Percentiles rank a stretch among this genome's conserved stretches.
Evolutionary conservation across 2,329 filamentous ascomycete genomes (phyloP).

Genomic region (Alternaria consortialis): DNA sequence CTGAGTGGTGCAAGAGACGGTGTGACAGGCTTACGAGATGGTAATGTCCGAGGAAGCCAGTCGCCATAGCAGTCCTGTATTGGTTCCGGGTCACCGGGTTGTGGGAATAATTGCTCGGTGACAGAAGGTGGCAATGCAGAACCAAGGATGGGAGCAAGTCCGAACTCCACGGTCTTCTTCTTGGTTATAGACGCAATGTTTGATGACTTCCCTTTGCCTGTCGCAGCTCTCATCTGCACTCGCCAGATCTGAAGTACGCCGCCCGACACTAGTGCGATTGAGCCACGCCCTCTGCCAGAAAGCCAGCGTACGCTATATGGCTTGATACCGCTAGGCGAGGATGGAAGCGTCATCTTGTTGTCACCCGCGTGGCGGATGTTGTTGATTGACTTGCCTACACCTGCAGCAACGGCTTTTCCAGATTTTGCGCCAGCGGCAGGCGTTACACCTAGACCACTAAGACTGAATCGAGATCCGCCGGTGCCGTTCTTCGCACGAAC

Average conservation of each 20-base stretch:
- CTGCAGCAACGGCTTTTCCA: conserved; percentile 75
- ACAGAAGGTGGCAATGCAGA: conserved; percentile 53
- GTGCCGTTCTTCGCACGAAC: conserved; percentile 48
- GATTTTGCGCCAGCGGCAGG: conserved; percentile 66
- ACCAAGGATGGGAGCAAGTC: conserved; percentile 70
- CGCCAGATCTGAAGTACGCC: conserved; percentile 73
- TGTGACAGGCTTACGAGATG: conserved; percentile 30
- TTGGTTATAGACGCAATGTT: conserved; percentile 59
- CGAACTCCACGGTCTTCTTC: conserved; percentile 72
- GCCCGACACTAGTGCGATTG: conserved; percentile 70
- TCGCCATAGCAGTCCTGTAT: conserved; percentile 43
- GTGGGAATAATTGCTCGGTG: conserved; percentile 41
- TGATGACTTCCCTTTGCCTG: conserved; percentile 47
- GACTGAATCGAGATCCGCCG: conserved; percentile 45
- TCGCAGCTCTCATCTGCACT: conserved; percentile 61
- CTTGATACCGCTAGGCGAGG: conserved; percentile 62
- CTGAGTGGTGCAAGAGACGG: conserved; percentile 58
- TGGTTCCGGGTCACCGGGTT: conserved; percentile 36
- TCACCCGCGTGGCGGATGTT: conserved; percentile 78
- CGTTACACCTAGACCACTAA: conserved; percentile 52
- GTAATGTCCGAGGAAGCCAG: conserved; percentile 46
- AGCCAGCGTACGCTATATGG: conserved; percentile 72
- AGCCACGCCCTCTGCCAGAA: conserved; percentile 67
- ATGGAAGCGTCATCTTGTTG: conserved; percentile 75
- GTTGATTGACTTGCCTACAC: conserved; percentile 75